A percentile compares a stretch with the other conserved stretches of the same genome.
Conservation (phyloP, 2,329 filamentous ascomycete genomes). For the Corynespora cassiicola region DNA sequence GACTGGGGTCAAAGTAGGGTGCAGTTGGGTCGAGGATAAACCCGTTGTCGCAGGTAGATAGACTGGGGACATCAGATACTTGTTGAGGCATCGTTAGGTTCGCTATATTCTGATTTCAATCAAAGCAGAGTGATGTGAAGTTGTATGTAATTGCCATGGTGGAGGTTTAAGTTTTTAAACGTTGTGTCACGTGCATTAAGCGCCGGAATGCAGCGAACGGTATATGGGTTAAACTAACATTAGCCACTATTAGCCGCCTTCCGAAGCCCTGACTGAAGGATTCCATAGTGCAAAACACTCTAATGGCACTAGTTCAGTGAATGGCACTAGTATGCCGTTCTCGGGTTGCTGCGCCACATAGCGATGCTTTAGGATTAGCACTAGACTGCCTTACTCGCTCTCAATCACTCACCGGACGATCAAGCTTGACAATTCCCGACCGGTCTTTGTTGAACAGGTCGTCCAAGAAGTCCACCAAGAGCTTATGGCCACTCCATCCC, state of each 20-base stretch:
- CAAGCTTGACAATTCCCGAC: constrained; percentile 10
- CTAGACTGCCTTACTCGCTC: too few relatives aligned
- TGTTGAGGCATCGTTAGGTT: too few relatives aligned
- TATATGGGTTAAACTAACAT: too few relatives aligned
- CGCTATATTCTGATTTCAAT: constrained; percentile 3
- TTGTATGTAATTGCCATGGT: not conserved
- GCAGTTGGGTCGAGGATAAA: too few relatives aligned
- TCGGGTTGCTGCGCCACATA: constrained; percentile 10
- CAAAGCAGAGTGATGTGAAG: not conserved
- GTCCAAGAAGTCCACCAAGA: constrained; percentile 18
- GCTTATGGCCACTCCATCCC: constrained; percentile 17
- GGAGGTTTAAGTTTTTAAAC: constrained; percentile 2
- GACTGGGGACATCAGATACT: too few relatives aligned
- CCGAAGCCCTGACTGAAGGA: constrained; percentile 1
- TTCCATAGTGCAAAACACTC: constrained; percentile 14
- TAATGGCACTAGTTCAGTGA: constrained; percentile 14
- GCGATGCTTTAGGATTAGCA: constrained; percentile 7
- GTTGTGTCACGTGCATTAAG: too few relatives aligned
- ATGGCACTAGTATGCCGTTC: constrained; percentile 5
- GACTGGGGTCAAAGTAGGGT: too few relatives aligned
- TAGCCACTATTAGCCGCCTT: too few relatives aligned
- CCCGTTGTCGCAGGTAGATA: too few relatives aligned
- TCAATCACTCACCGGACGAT: constrained; percentile 1
- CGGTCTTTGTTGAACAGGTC: constrained; percentile 12
- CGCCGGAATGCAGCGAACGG: too few relatives aligned